Percentiles rank a stretch among this genome's conserved stretches.
These are phyloP conservation scores for Pyrus communis DNA, from an alignment of 306 rosid species.

Conservation along the genomic window DNA sequence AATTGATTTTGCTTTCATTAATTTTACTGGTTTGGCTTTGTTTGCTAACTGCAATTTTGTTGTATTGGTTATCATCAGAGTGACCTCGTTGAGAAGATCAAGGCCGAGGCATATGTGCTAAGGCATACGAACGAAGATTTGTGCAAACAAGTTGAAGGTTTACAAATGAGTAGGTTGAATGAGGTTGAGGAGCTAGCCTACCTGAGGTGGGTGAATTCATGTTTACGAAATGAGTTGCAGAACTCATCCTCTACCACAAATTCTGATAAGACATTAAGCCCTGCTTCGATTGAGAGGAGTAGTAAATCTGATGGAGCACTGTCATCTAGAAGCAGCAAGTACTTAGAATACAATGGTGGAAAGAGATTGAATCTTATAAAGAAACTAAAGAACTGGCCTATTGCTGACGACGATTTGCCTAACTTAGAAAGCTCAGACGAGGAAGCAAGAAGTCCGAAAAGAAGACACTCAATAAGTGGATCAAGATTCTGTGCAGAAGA, in stretches of 20 bases:
- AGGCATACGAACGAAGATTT: constrained; percentile 83
- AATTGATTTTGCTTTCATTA: not conserved
- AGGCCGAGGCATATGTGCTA: constrained; percentile 81
- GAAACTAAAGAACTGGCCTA: constrained; percentile 80
- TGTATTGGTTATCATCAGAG: constrained; percentile 36
- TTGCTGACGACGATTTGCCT: constrained; percentile 46
- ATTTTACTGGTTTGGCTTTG: not conserved
- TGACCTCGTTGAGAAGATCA: constrained; percentile 67
- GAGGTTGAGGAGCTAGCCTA: constrained; percentile 99
- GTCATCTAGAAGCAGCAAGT: constrained; percentile 42
- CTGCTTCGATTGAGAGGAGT: constrained; percentile 36
- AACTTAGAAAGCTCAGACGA: constrained; percentile 57
- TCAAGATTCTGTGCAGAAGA: constrained; percentile 63
- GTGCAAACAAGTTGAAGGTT: constrained; percentile 89
- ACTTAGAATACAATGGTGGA: constrained; percentile 31
- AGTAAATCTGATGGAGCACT: constrained; percentile 43
- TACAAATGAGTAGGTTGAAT: constrained; percentile 83
- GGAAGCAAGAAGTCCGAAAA: constrained; percentile 55
- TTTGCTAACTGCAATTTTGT: not conserved
- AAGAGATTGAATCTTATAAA: constrained; percentile 56
- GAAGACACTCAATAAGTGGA: constrained; percentile 95
- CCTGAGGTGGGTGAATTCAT: constrained; percentile 95
- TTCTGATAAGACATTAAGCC: constrained; percentile 58
- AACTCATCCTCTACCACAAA: constrained; percentile 47
- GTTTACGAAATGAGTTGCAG: constrained; percentile 74